phyloP scores from a whole-genome alignment of 768 basidiomycete species.

The Panaeolus papilionaceus region DNA sequence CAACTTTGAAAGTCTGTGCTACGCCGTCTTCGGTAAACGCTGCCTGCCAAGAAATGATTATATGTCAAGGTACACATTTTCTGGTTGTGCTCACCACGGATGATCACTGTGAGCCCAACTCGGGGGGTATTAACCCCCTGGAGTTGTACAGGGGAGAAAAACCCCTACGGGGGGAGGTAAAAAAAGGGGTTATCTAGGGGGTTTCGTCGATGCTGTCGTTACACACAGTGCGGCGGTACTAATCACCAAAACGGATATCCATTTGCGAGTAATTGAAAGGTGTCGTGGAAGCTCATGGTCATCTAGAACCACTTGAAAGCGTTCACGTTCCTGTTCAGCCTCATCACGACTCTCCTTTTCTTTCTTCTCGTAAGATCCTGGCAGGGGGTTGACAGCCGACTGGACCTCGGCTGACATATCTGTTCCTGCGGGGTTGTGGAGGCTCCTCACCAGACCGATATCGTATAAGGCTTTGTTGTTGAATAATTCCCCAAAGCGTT shows the following conservation, averaged over 20 bases:
- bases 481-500: background rate
- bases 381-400: background rate
- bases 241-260: conserved; percentile 54
- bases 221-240: conserved; percentile 54
- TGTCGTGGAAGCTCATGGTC: conserved; percentile 48
- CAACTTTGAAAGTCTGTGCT: conserved; percentile 53
- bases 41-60: conserved; percentile 44
- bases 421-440: conserved; percentile 8
- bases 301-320: conserved; percentile 44
- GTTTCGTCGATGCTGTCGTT: conserved; percentile 61
- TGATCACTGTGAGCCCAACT: no score
- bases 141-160: no score
- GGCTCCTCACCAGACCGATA: background rate
- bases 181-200: no score
- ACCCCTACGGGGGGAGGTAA: no score
- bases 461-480: background rate
- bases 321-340: conserved; percentile 19
- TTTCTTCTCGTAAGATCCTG: background rate
- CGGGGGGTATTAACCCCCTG: no score
- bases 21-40: conserved; percentile 68
- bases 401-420: conserved; percentile 9
- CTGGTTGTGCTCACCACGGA: conserved; percentile 50
- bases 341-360: background rate
- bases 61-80: background rate
- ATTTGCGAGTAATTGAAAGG: conserved; percentile 47